phyloP scores from a whole-genome alignment of 2,329 filamentous ascomycete species.

The Colletotrichum phormii region DNA sequence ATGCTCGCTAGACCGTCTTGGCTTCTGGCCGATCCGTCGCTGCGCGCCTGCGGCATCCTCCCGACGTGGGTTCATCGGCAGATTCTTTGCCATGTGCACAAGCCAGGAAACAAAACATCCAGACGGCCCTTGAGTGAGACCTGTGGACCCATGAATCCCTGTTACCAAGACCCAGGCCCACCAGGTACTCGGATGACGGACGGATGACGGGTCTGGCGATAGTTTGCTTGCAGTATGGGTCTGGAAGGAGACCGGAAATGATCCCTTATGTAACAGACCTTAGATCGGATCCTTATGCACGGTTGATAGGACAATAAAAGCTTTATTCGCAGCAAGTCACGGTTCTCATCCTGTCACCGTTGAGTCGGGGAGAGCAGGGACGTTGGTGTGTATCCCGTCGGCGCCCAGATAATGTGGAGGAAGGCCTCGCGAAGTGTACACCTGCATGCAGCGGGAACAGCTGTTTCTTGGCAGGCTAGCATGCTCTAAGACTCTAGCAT shows the following conservation, averaged over 20 bases:
- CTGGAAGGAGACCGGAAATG: neutral
- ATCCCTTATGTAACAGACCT: neutral
- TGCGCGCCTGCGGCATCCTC: neutral
- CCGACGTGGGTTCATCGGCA: neutral
- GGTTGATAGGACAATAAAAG: neutral
- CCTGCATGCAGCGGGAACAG: neutral
- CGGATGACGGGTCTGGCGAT: neutral
- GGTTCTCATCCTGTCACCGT: neutral
- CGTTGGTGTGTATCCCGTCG: neutral
- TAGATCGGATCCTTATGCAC: neutral
- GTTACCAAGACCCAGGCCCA: neutral
- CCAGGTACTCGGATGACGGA: neutral
- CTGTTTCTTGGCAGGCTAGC: neutral
- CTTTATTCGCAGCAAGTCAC: neutral
- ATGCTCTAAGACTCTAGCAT: neutral
- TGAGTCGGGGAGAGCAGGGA: neutral
- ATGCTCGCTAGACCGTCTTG: neutral
- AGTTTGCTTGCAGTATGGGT: neutral
- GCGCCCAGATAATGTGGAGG: neutral
- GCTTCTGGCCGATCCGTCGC: neutral
- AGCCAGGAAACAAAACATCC: neutral
- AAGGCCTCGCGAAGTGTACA: neutral
- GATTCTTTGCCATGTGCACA: slow-evolving; percentile 2
- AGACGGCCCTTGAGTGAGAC: neutral
- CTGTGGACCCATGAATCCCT: neutral